Evolutionary conservation across 2,329 filamentous ascomycete genomes (phyloP).

Genomic region (Trichoderma oligosporum): DNA sequence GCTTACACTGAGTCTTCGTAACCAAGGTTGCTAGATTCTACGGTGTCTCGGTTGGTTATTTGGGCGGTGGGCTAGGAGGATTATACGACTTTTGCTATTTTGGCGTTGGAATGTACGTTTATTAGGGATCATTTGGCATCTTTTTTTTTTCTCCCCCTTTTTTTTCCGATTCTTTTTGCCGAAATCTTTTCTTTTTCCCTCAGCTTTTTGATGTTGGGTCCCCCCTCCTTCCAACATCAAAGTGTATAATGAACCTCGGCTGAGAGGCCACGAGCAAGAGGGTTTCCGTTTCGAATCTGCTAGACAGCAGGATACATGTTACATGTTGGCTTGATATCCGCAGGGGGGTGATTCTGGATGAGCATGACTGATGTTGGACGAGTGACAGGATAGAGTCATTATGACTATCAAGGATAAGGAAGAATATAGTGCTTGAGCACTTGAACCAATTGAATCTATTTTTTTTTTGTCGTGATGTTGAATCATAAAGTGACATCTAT

Average conservation of each 20-base stretch:
- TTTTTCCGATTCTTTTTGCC: too few species aligned
- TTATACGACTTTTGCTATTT: not conserved
- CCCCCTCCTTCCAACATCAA: not conserved
- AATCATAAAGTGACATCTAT: too few species aligned
- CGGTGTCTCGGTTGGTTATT: constrained; percentile 9
- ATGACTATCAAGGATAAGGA: constrained; percentile 3
- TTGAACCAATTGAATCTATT: too few species aligned
- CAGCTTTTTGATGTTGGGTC: not conserved
- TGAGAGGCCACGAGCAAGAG: not conserved
- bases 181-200: not conserved
- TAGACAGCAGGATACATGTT: not conserved
- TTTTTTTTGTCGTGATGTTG: too few species aligned
- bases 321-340: not conserved
- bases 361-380: not conserved
- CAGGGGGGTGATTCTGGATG: not conserved
- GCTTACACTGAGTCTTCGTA: not conserved
- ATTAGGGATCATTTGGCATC: constrained; percentile 2
- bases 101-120: constrained; percentile 17
- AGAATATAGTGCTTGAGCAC: constrained; percentile 1
- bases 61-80: not conserved
- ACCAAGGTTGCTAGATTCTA: not conserved
- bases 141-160: not conserved
- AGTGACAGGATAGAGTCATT: not conserved
- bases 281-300: not conserved
- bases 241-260: not conserved